Base-by-base conservation (phyloP, 495 filamentous ascomycete genomes). In the Hypoxylon crocopeplum region DNA sequence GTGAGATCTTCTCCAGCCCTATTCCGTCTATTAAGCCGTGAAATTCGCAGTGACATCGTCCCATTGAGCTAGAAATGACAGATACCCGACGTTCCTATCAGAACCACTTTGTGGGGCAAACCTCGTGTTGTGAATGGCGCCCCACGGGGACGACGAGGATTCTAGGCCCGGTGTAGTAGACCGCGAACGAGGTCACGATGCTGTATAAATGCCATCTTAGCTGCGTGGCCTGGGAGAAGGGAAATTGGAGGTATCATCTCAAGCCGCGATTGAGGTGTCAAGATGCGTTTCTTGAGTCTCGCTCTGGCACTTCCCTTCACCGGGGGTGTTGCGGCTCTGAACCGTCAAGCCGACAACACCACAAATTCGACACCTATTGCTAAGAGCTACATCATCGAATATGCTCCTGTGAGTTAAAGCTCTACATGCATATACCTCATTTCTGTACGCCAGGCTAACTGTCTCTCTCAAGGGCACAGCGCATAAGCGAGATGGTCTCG, bases 251-350 rank as follows among this genome's bases (percentile, higher is more conserved):
- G 15, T 34, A 45, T 27, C 39, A 20, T 45, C 29, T n/a, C 2
- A 12, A 5, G 21, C 50, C 4, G 40, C 20, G 12, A 37, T 38
- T 27, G 10, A 38, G 32, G 20, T 13, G 11, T 13, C 11, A 51
- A 47, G 24, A 53, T 60, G 56, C 59, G 53, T 49, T 47, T 47
- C 54, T 39, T 24, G 29, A 41, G 25, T 24, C 24, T 58, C 25
- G 27, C 54, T 41, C 12, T 46, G 32, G 40, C 48, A 7, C 34
- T 63, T 36, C 48, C 45, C 37, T 51, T 59, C 30, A 36, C 21
- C 17, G 20, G 45, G 41, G 39, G 46, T 19, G 46, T 27, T 12
- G 40, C 27, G 25, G 51, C 51, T 45, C 16, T 56, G 17, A 51
- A 11, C 41, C 59, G 42, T 15, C 36, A 32, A 19, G 58, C 34